These are phyloP conservation scores for Allomyces arbusculus DNA, from an alignment of 192 early-diverging fungal genomes.

Conservation along the genomic window DNA sequence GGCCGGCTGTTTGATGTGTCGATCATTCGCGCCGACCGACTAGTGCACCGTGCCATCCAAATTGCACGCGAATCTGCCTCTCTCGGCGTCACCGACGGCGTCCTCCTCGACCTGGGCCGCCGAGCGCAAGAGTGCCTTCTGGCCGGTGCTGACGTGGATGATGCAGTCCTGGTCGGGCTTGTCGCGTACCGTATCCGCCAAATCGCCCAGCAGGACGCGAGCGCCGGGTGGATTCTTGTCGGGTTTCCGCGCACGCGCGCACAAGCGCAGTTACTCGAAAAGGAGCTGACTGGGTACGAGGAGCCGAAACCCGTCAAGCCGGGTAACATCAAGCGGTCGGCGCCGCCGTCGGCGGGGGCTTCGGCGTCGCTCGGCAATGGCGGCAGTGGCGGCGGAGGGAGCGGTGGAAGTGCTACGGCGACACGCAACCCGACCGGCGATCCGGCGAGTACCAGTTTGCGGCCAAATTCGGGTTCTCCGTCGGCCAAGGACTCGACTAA, in stretches of 20 bases:
- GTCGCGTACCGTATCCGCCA: constrained; percentile 26
- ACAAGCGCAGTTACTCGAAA: constrained; percentile 33
- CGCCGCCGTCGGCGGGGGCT: constrained; percentile 8
- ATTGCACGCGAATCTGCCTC: constrained; percentile 1
- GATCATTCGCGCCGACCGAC: constrained; percentile 17
- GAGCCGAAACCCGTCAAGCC: constrained; percentile 38
- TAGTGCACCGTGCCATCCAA: constrained; percentile 23
- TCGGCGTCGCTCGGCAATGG: constrained; percentile 1
- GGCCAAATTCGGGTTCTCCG: too few relatives aligned
- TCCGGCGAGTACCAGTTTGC: too few relatives aligned
- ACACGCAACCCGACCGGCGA: too few relatives aligned
- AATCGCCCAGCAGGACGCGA: neutral
- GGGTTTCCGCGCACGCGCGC: constrained; percentile 29
- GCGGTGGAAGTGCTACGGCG: too few relatives aligned
- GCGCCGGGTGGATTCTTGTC: constrained; percentile 25
- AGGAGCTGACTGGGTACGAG: constrained; percentile 39
- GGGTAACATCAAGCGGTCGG: constrained; percentile 25
- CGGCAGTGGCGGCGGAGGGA: neutral
- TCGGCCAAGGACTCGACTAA: neutral
- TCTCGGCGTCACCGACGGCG: neutral
- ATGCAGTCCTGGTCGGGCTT: constrained; percentile 22
- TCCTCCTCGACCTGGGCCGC: neutral
- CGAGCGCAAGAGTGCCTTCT: constrained; percentile 11
- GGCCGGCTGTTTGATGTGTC: constrained; percentile 15
- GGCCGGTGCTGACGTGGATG: constrained; percentile 22